Evolutionary conservation across 2,329 filamentous ascomycete genomes (phyloP), one percentile per base, ranked within the genome.

Genomic region (Neonectria hederae): DNA sequence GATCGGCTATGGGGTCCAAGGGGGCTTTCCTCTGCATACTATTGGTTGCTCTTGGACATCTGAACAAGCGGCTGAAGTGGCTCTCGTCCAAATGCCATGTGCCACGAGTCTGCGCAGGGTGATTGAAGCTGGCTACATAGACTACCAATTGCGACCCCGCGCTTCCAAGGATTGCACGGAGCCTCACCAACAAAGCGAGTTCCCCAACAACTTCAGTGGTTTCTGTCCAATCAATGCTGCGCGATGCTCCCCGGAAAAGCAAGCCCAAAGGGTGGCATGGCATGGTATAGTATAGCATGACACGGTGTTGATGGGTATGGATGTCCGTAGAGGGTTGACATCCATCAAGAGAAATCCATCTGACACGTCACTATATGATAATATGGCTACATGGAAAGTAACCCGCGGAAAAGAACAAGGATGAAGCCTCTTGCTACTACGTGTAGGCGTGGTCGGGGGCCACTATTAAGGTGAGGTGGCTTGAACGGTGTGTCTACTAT

Each of bases 351-450:
- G 51, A 21, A 22, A 48, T 65, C 54, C 62, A n/a, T 67, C 66
- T 68, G 63, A 67, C 64, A 57, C 67, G 60, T 66, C 63, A 69
- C 65, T 52, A 54, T 54, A 63, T 60, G 48, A 65, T 35, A 57
- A 57, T 51, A 30, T 22, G 28, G 54, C 53, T 42, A 21, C 35
- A 6, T n/a, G 49, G 46, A 54, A 52, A 46, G 28, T 45, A 32
- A 59, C 35, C 59, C 24, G 40, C 35, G 46, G 49, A 63, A 65
- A 68, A 67, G 72, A 70, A 63, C 55, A 67, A 65, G 58, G 52
- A 66, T 71, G 69, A 72, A 62, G 64, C 60, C 64, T 52, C 35
- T 66, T 28, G 43, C 21, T 28, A n/a, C n/a, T n/a, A n/a, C n/a
- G n/a, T n/a, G n/a, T n/a, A n/a, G n/a, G n/a, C n/a, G n/a, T n/a